Evolutionary conservation across 179 eudicot species (phyloP).

Genomic region (Silene noctiflora): DNA sequence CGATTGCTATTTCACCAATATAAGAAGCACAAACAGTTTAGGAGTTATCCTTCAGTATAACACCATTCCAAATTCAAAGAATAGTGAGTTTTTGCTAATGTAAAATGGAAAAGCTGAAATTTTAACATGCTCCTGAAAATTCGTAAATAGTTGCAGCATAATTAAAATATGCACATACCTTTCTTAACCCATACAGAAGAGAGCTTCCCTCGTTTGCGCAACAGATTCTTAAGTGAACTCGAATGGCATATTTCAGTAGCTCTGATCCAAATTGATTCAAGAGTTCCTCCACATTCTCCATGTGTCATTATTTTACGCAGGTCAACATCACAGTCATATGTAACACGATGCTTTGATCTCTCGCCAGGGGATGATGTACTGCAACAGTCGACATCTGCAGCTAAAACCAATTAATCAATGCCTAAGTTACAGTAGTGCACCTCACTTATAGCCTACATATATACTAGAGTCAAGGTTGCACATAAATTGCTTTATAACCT

Average conservation of each 20-base stretch:
- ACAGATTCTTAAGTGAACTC: slow-evolving; percentile 54
- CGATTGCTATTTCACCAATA: too few relatives aligned
- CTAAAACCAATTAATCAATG: slow-evolving; percentile 17
- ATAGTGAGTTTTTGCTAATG: too few relatives aligned
- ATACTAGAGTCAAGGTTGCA: background rate
- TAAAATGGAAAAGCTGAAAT: too few relatives aligned
- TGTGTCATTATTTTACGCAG: slow-evolving; percentile 38
- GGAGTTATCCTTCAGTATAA: too few relatives aligned
- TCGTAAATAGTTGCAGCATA: background rate
- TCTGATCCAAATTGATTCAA: slow-evolving; percentile 71
- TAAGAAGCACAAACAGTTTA: too few relatives aligned
- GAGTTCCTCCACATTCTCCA: slow-evolving; percentile 41
- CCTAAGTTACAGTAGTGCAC: background rate
- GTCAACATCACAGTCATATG: slow-evolving; percentile 45
- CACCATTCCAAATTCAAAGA: too few relatives aligned
- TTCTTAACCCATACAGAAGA: slow-evolving; percentile 60
- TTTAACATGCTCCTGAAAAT: too few relatives aligned
- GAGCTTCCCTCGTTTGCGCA: slow-evolving; percentile 71
- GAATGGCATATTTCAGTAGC: slow-evolving; percentile 65
- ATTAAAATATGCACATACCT: slow-evolving; percentile 41
- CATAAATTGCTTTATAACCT: slow-evolving; percentile 31
- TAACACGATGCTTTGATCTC: slow-evolving; percentile 56
- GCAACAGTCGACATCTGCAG: slow-evolving; percentile 75
- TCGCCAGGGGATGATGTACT: slow-evolving; percentile 76
- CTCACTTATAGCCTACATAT: background rate